Percentiles rank a stretch among this genome's conserved stretches.
Conservation (phyloP, 345 rosid species). For the Euclidium syriacum region DNA sequence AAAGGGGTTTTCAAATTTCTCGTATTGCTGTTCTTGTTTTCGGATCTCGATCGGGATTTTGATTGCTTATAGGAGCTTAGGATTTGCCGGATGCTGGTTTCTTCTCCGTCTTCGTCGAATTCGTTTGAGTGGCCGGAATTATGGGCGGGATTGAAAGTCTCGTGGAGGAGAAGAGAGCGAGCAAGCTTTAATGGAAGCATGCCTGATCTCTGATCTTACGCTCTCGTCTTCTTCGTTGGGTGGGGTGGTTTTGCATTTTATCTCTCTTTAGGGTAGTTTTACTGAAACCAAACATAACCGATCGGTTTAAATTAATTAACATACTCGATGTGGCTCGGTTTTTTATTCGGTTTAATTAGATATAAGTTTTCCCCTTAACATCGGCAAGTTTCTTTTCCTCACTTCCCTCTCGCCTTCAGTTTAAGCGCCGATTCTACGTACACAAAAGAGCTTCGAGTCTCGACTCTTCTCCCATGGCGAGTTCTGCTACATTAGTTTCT, state of each 20-base stretch:
- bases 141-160: conserved; percentile 33
- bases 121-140: conserved; percentile 20
- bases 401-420: conserved; percentile 5
- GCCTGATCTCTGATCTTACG: neutral
- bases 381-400: neutral
- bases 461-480: conserved; percentile 20
- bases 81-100: conserved; percentile 29
- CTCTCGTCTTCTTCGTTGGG: conserved; percentile 12
- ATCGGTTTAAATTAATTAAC: neutral
- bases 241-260: conserved; percentile 4
- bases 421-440: conserved; percentile 15
- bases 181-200: conserved; percentile 70
- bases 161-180: conserved; percentile 52
- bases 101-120: neutral
- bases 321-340: conserved; percentile 1
- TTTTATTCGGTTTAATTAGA: neutral
- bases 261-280: neutral
- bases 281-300: neutral
- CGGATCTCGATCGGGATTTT: conserved; percentile 24
- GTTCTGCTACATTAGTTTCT: conserved; percentile 2
- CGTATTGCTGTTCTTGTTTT: neutral
- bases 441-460: neutral
- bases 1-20: conserved; percentile 38
- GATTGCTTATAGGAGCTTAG: conserved; percentile 22
- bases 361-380: neutral